These are phyloP conservation scores for Colletotrichum incanum DNA, from an alignment of 2,329 filamentous ascomycete species.

Conservation along the genomic window DNA sequence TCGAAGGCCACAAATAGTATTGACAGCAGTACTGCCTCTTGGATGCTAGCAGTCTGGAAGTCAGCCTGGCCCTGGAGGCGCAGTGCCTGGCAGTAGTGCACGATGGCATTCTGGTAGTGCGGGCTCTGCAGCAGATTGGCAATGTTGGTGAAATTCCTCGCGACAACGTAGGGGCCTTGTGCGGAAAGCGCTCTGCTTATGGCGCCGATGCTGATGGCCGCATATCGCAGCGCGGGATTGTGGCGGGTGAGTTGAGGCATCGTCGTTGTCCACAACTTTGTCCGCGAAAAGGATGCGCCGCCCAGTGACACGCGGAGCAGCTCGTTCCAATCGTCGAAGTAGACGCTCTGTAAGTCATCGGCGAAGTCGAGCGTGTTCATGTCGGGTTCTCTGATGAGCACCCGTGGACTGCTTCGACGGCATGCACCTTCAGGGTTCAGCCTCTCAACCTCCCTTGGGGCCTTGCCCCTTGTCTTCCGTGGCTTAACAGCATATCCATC, in stretches of 20 bases:
- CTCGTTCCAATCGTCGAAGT: slow-evolving; percentile 44
- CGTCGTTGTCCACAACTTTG: slow-evolving; percentile 56
- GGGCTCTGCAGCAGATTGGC: slow-evolving; percentile 39
- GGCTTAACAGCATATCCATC: slow-evolving; percentile 42
- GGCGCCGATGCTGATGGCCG: slow-evolving; percentile 59
- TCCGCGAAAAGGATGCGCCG: slow-evolving; percentile 28
- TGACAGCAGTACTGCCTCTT: slow-evolving; percentile 58
- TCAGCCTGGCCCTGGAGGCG: slow-evolving; percentile 56
- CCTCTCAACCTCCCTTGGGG: not conserved
- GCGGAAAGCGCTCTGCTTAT: slow-evolving; percentile 51
- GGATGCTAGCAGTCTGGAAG: slow-evolving; percentile 54
- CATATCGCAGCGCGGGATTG: slow-evolving; percentile 52
- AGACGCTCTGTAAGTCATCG: slow-evolving; percentile 39
- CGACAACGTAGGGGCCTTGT: slow-evolving; percentile 22
- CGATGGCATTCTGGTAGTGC: slow-evolving; percentile 57
- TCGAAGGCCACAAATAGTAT: slow-evolving; percentile 61
- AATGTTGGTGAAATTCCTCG: slow-evolving; percentile 29
- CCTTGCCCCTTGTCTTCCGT: slow-evolving; percentile 26
- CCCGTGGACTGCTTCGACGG: not conserved
- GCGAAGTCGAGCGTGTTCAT: slow-evolving; percentile 41
- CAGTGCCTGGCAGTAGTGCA: slow-evolving; percentile 60
- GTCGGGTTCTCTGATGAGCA: slow-evolving; percentile 32
- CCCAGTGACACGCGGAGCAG: slow-evolving; percentile 35
- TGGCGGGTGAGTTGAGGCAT: slow-evolving; percentile 45
- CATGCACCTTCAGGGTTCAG: slow-evolving; percentile 13